These are phyloP conservation scores for Calonectria fujianensis DNA, from an alignment of 2,329 filamentous ascomycete genomes.

Conservation along the genomic window DNA sequence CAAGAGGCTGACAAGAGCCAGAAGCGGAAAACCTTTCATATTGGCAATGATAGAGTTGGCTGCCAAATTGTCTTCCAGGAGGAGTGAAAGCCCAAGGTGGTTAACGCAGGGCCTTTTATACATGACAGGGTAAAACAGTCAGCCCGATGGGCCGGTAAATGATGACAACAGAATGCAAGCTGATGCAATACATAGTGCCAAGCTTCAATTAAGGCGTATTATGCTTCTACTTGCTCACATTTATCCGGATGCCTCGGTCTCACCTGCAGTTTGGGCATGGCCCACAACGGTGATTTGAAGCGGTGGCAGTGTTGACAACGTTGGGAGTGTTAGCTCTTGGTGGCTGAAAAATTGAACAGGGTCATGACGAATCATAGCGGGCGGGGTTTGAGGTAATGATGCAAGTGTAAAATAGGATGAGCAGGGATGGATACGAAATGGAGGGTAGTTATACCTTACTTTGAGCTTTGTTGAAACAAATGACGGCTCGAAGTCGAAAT, in stretches of 20 bases:
- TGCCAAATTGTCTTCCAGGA: too few relatives aligned
- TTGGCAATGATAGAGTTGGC: not conserved
- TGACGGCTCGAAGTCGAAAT: not conserved
- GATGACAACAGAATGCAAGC: not conserved
- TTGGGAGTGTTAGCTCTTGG: not conserved
- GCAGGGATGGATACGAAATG: not conserved
- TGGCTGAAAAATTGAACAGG: not conserved
- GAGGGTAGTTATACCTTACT: not conserved
- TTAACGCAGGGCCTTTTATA: not conserved
- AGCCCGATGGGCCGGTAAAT: not conserved
- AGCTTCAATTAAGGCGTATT: not conserved
- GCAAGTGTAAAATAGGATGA: not conserved
- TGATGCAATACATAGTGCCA: not conserved
- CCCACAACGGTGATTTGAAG: not conserved
- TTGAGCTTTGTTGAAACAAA: not conserved
- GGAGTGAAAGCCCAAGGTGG: not conserved
- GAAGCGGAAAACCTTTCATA: not conserved
- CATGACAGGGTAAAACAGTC: not conserved
- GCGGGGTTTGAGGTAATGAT: not conserved
- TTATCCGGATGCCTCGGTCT: slow-evolving; percentile 17
- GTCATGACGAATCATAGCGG: slow-evolving; percentile 3
- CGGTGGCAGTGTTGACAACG: not conserved
- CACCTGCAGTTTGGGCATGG: not conserved
- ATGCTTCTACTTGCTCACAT: not conserved
- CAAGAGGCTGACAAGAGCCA: not conserved